Evolutionary conservation across 2,329 filamentous ascomycete species (phyloP), one percentile per base, ranked within the genome.

Genomic region (Periconia sp.): DNA sequence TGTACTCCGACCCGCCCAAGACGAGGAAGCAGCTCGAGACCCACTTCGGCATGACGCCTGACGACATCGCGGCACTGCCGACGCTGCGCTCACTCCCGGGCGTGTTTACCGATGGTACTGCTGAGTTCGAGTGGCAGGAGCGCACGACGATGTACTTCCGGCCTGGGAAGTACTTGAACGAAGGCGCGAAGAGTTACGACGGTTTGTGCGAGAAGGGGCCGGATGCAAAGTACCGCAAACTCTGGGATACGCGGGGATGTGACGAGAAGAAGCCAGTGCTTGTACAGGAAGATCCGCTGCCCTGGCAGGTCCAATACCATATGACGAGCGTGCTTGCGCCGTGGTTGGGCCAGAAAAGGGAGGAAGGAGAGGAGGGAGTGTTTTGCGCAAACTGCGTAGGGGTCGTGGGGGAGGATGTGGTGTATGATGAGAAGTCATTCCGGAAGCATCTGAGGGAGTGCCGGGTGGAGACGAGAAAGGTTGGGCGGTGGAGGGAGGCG

Each of bases 101-200:
- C 37, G 52, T 49, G 10, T 52, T 55, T 41, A 55, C 53, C 18
- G 52, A 55, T 42, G 53, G 48, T 37, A 52, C 49, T 41, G 49
- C 52, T 44, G 52, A 55, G 49, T 52, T 52, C 49, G 49, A 45
- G 45, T 45, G 23, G 40, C 45, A 5, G 53, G 53, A 42, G 19
- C 49, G 49, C 18, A 45, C 52, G 45, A 52, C n/a, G 45, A 18
- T 55, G 37, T 55, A 55, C 45, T 3, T 27, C 23, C 23, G 23
- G 5, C 23, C 23, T 8, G 23, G 23, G 48, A 54, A 18, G 41
- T 20, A 6, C 41, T 17, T 3, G 23, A 27, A 27, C 23, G 23
- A 27, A 8, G 23, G 8, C 23, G 23, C 23, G 23, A 27, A 27
- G 23, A 27, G 5, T 8, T 27, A 27, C 23, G 23, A 8, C 23